These are phyloP conservation scores for Asterella californica DNA, from an alignment of 225 moss, liverwort and hornwort genomes.

Conservation along the genomic window DNA sequence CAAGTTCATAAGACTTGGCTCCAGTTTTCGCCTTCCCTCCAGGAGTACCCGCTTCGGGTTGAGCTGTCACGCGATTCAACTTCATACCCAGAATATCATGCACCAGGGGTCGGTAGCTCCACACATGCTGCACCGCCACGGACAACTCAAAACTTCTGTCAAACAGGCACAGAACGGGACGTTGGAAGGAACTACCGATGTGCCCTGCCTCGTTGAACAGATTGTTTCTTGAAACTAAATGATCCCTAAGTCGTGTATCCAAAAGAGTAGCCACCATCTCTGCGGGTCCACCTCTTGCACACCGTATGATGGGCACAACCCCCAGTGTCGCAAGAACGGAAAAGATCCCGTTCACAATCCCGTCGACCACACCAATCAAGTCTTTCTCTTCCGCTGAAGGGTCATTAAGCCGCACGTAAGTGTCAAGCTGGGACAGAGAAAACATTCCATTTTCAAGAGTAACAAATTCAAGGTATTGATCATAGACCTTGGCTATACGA, in stretches of 20 bases:
- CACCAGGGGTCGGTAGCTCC: constrained; percentile 93
- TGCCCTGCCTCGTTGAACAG: constrained; percentile 97
- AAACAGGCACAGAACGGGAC: constrained; percentile 84
- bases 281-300: constrained; percentile 92
- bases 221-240: constrained; percentile 91
- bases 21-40: constrained; percentile 60
- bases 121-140: constrained; percentile 89
- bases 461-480: constrained; percentile 94
- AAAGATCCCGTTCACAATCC: constrained; percentile 78
- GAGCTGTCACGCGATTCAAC: constrained; percentile 84
- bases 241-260: constrained; percentile 79
- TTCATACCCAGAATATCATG: constrained; percentile 93
- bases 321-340: constrained; percentile 90
- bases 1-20: constrained; percentile 81
- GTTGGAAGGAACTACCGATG: constrained; percentile 89
- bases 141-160: constrained; percentile 95
- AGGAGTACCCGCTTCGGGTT: constrained; percentile 61
- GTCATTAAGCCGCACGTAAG: constrained; percentile 89
- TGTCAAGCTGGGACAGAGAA: constrained; percentile 73
- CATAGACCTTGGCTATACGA: constrained; percentile 87
- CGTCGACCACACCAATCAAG: constrained; percentile 76
- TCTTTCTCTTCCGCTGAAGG: constrained; percentile 89
- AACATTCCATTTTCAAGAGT: constrained; percentile 88
- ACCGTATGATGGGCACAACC: constrained; percentile 89
- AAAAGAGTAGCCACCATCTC: constrained; percentile 92